A percentile compares a stretch with the other conserved stretches of the same genome.
These are phyloP conservation scores for Vigna mungo DNA, from an alignment of 306 rosid species.

Conservation along the genomic window DNA sequence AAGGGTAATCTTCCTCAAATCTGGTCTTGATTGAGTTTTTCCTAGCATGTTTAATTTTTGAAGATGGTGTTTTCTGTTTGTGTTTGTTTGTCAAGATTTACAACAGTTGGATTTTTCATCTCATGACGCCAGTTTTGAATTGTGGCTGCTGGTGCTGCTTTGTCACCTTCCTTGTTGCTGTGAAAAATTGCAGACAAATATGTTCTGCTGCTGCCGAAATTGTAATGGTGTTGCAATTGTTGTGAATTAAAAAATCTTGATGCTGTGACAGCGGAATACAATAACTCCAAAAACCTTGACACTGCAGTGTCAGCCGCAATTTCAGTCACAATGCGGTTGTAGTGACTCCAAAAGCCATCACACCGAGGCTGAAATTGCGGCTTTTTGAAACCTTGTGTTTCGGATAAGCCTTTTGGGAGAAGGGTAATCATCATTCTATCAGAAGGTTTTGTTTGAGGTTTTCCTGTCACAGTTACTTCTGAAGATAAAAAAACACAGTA, in stretches of 20 bases:
- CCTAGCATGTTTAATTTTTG: too few relatives aligned
- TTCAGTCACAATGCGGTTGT: not conserved
- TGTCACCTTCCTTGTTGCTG: not conserved
- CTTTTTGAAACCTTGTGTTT: not conserved
- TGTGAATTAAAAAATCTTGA: not conserved
- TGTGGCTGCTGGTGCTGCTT: not conserved
- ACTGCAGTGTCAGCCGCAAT: not conserved
- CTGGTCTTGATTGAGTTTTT: not conserved
- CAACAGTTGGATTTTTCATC: not conserved
- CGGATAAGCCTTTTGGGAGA: not conserved
- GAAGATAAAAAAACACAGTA: not conserved
- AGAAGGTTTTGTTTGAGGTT: not conserved
- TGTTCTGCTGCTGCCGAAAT: not conserved
- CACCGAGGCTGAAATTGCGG: not conserved
- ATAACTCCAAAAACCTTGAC: not conserved
- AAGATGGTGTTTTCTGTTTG: too few relatives aligned
- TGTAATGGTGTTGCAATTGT: not conserved
- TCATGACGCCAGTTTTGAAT: not conserved
- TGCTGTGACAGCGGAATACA: not conserved
- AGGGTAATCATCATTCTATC: slow-evolving; percentile 20
- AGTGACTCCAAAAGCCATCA: not conserved
- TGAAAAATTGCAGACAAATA: not conserved
- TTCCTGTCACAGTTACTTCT: not conserved
- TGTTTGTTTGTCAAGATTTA: too few relatives aligned
- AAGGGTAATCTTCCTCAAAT: not conserved